Percentiles rank a stretch among this genome's conserved stretches.
These are phyloP conservation scores for Arachnomyces sp. DNA, from an alignment of 2,329 filamentous ascomycete species.

Conservation along the genomic window DNA sequence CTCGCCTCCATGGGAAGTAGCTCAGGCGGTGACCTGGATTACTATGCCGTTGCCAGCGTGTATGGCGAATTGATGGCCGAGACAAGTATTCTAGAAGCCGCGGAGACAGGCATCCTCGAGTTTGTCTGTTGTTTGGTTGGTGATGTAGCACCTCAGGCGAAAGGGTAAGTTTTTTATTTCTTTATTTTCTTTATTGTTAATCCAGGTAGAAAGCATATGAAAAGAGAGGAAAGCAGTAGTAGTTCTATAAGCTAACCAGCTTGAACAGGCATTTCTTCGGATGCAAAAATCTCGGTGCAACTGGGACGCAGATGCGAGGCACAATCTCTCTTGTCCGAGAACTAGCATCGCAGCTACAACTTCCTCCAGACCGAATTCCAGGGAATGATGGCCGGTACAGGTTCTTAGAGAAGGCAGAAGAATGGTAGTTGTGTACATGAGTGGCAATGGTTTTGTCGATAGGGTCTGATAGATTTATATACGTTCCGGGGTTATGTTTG, in stretches of 20 bases:
- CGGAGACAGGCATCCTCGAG: constrained; percentile 22
- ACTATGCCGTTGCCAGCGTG: constrained; percentile 20
- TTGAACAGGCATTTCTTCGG: constrained; percentile 20
- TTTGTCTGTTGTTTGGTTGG: constrained; percentile 24
- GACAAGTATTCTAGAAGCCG: constrained; percentile 15
- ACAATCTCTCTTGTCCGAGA: constrained; percentile 15
- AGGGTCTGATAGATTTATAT: too few relatives aligned
- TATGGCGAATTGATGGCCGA: constrained; percentile 23
- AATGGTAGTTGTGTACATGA: constrained; percentile 1
- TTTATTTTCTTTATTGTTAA: constrained; percentile 1
- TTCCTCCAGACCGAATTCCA: not conserved
- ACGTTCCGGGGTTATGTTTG: too few relatives aligned
- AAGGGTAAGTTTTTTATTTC: constrained; percentile 16
- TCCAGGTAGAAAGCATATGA: not conserved
- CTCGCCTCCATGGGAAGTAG: constrained; percentile 17
- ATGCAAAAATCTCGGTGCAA: constrained; percentile 19
- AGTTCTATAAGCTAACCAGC: not conserved
- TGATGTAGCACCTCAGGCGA: constrained; percentile 20
- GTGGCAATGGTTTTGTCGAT: too few relatives aligned
- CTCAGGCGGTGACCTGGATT: constrained; percentile 21
- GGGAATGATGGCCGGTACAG: constrained; percentile 2
- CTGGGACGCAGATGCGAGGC: constrained; percentile 11
- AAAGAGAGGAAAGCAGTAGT: not conserved
- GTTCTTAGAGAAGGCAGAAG: constrained; percentile 8
- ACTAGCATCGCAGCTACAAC: constrained; percentile 13